These are phyloP conservation scores for Fraxinus paxiana DNA, from an alignment of 305 asterid species.

Conservation along the genomic window DNA sequence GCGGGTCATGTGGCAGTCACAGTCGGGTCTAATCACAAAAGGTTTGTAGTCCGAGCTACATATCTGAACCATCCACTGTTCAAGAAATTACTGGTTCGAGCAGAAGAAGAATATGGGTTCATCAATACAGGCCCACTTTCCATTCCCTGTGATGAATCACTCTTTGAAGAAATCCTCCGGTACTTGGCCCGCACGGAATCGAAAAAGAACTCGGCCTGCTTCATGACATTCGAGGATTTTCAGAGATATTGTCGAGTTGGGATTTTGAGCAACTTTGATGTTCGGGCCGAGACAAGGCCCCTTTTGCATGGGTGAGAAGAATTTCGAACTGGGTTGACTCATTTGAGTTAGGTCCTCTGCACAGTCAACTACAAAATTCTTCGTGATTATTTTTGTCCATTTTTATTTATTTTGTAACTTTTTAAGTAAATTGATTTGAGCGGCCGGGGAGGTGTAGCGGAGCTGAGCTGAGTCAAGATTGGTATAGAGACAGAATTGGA, in stretches of 20 bases:
- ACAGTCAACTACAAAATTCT: not conserved
- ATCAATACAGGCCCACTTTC: conserved; percentile 62
- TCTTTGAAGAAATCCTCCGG: conserved; percentile 58
- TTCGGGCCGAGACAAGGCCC: conserved; percentile 67
- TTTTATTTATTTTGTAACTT: not conserved
- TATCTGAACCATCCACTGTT: conserved; percentile 76
- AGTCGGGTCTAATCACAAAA: conserved; percentile 50
- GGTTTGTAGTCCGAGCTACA: conserved; percentile 60
- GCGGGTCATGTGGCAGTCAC: conserved; percentile 73
- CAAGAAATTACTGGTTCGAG: conserved; percentile 48
- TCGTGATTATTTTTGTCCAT: not conserved
- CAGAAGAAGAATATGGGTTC: conserved; percentile 84
- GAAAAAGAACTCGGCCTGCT: conserved; percentile 30
- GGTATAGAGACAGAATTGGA: conserved; percentile 43
- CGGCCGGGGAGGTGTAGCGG: not conserved
- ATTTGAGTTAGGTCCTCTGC: conserved; percentile 18
- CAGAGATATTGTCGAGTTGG: conserved; percentile 52
- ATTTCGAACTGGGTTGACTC: conserved; percentile 31
- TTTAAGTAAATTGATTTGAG: not conserved
- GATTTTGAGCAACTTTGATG: conserved; percentile 43
- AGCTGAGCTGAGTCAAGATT: conserved; percentile 5
- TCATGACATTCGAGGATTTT: conserved; percentile 48
- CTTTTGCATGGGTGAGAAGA: conserved; percentile 51
- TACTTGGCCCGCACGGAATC: conserved; percentile 55
- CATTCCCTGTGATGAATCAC: conserved; percentile 72